phyloP scores from a whole-genome alignment of 2,329 filamentous ascomycete species.

The Pseudocercospora pini-densiflorae region DNA sequence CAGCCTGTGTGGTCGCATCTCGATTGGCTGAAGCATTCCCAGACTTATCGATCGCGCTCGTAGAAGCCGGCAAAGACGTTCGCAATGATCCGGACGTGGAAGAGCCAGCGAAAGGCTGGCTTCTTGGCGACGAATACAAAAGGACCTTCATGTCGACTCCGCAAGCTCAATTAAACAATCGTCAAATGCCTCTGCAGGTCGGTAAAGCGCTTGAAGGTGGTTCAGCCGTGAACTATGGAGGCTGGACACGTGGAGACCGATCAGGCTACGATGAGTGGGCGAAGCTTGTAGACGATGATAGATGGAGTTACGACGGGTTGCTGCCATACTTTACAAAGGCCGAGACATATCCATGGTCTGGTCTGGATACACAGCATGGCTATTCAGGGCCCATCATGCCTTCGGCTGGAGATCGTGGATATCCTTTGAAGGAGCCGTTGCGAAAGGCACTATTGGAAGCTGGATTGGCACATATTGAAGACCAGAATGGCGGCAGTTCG shows the following conservation, averaged over 20 bases:
- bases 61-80: conserved; percentile 87
- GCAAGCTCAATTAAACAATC: conserved; percentile 4
- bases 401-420: conserved; percentile 6
- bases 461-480: conserved; percentile 6
- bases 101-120: conserved; percentile 11
- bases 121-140: background rate
- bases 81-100: conserved; percentile 57
- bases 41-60: conserved; percentile 75
- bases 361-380: conserved; percentile 7
- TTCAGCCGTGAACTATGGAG: conserved; percentile 16
- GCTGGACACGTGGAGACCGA: conserved; percentile 16
- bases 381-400: conserved; percentile 12
- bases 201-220: conserved; percentile 14
- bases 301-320: conserved; percentile 34
- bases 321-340: conserved; percentile 28
- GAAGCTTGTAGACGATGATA: conserved; percentile 39
- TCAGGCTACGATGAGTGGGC: conserved; percentile 40
- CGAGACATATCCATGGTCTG: conserved; percentile 14
- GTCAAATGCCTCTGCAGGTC: conserved; percentile 5
- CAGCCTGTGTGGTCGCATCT: conserved; percentile 81
- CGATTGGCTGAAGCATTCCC: conserved; percentile 81
- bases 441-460: conserved; percentile 4
- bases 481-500: conserved; percentile 4
- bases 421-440: conserved; percentile 12
- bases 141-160: conserved; percentile 5